A percentile compares a stretch with the other conserved stretches of the same genome.
These are phyloP conservation scores for Termitomyces sp. DNA, from an alignment of 768 basidiomycete species.

Conservation along the genomic window DNA sequence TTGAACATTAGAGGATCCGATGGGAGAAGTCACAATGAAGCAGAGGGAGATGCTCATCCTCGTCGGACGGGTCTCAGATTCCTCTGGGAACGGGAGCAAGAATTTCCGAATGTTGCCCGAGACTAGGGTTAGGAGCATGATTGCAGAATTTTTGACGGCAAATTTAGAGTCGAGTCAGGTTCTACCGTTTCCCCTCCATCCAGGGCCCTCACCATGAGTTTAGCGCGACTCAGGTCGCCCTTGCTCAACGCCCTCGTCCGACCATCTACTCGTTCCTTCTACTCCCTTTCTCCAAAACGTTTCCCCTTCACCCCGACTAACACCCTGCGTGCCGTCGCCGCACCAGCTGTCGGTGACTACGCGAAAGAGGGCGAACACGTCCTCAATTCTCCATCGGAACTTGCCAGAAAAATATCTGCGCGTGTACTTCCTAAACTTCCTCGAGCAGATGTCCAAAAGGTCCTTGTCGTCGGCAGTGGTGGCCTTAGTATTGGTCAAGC, in stretches of 20 bases:
- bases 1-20: background rate
- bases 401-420: slow-evolving; percentile 90
- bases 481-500: slow-evolving; percentile 97
- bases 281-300: slow-evolving; percentile 31
- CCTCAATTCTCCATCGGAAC: slow-evolving; percentile 89
- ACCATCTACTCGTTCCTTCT: slow-evolving; percentile 42
- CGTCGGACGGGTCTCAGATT: slow-evolving; percentile 1
- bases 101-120: slow-evolving; percentile 7
- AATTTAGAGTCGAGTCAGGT: slow-evolving; percentile 14
- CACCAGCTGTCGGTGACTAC: slow-evolving; percentile 71
- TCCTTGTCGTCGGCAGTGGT: slow-evolving; percentile 93
- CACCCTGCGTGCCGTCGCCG: slow-evolving; percentile 60
- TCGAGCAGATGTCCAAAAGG: slow-evolving; percentile 88
- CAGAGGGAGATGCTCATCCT: no score
- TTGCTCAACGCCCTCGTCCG: slow-evolving; percentile 28
- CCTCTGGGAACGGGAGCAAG: background rate
- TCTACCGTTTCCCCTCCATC: slow-evolving; percentile 6
- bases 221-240: slow-evolving; percentile 35
- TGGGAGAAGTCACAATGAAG: background rate
- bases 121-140: slow-evolving; percentile 9
- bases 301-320: slow-evolving; percentile 41
- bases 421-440: slow-evolving; percentile 90
- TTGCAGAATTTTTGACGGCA: slow-evolving; percentile 1
- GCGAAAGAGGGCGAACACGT: slow-evolving; percentile 65
- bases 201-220: slow-evolving; percentile 27